Evolutionary conservation across 176 grass and related monocot genomes (phyloP), one percentile per base, ranked within the genome.

Genomic region (Saccharum spontaneum): DNA sequence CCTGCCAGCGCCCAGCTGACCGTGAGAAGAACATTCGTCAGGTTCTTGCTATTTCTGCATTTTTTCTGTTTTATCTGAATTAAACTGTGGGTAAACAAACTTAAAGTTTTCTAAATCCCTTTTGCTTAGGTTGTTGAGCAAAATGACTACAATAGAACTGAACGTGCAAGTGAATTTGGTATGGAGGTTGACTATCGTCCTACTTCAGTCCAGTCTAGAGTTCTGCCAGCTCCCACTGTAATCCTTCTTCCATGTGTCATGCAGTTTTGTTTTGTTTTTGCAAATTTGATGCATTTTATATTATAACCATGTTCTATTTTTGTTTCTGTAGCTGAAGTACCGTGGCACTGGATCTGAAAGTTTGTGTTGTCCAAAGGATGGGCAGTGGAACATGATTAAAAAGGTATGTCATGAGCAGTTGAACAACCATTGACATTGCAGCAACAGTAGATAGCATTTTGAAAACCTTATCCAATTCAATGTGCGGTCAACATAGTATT

Each of bases 91-190:
- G 30, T 11, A 69, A 82, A 57, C 30, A 61, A 8, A 43, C 71
- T 84, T 84, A 36, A 44, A 20, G 10, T 62, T 74, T 7, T 76
- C 49, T 83, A 67, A 86, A 75, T 48, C 12, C 13, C 31, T 86
- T 90, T 66, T 43, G 3, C 30, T 64, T 68, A 95, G 95, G 82
- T 73, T 65, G 84, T 94, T 67, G 11, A 12, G 31, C 7, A 41
- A 5, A 98, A 91, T 31, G 37, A 70, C 5, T 98, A 95, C 61
- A 80, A 89, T 44, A 75, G 48, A 9, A 78, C 90, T 37, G 36
- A 80, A 9, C 92, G 75, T 62, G 92, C 88, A 36, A 83, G 59
- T 6, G 95, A 98, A 67, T 98, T 98, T 13, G 92, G 90, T 10
- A 91, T 98, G 74, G 80, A 87, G 82, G 80, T 90, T 75, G 84